Percentiles rank a stretch among this genome's conserved stretches.
phyloP scores from a whole-genome alignment of 306 rosid genomes.

The Rosa chinensis region DNA sequence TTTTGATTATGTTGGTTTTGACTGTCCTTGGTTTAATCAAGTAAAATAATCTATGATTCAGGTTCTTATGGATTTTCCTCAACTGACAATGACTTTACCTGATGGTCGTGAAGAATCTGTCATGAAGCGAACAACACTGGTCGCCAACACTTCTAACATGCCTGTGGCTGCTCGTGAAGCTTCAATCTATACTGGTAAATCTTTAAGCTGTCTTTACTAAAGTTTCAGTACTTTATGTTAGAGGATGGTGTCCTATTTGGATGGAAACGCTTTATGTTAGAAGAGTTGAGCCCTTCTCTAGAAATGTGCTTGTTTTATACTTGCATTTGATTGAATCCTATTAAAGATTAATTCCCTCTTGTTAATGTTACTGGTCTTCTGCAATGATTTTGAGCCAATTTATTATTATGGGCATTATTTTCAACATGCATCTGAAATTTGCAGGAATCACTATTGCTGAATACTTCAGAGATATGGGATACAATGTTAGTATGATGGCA shows the following conservation, averaged over 20 bases:
- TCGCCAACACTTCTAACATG: constrained; percentile 99
- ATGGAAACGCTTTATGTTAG: neutral
- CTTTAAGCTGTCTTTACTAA: constrained; percentile 3
- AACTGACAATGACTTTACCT: constrained; percentile 99
- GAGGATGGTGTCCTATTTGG: neutral
- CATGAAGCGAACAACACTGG: constrained; percentile 98
- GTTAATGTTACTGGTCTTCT: neutral
- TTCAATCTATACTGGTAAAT: constrained; percentile 95
- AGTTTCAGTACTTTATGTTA: neutral
- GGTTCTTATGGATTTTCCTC: constrained; percentile 99
- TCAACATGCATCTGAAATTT: constrained; percentile 1
- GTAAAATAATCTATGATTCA: constrained; percentile 31
- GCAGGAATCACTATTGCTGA: constrained; percentile 98
- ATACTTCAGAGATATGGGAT: constrained; percentile 99
- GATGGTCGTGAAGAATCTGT: constrained; percentile 99
- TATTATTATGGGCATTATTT: neutral
- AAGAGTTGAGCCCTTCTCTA: neutral
- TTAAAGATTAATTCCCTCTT: neutral
- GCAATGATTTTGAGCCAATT: neutral
- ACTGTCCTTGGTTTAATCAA: constrained; percentile 20
- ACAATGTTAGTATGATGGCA: constrained; percentile 99
- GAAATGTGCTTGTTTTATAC: neutral
- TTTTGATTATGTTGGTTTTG: constrained; percentile 13
- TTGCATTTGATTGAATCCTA: neutral
- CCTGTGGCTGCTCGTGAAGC: constrained; percentile 99